phyloP scores from a whole-genome alignment of 2,329 filamentous ascomycete species.

The Colletotrichum sp. region DNA sequence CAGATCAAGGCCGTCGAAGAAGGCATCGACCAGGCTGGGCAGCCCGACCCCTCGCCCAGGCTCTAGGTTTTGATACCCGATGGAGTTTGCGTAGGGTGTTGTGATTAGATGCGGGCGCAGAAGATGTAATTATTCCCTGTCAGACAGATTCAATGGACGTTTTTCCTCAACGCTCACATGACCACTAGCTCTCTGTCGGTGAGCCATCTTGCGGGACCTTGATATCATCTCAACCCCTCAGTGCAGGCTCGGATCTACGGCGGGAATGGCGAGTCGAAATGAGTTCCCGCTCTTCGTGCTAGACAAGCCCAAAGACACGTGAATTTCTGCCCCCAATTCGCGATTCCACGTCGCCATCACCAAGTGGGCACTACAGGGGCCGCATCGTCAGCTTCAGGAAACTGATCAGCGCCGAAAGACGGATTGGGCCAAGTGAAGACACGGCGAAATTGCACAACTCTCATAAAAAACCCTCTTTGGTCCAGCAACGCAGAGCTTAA shows the following conservation, averaged over 20 bases:
- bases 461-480: neutral
- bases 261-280: neutral
- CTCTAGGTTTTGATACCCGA: neutral
- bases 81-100: neutral
- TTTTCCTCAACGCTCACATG: neutral
- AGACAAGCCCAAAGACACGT: neutral
- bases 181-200: neutral
- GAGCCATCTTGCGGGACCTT: neutral
- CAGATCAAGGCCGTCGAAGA: slow-evolving; percentile 24
- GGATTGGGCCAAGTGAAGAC: neutral
- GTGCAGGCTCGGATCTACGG: neutral
- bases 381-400: neutral
- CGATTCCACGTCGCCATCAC: neutral
- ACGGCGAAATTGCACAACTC: neutral
- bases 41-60: neutral
- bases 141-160: neutral
- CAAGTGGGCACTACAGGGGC: neutral
- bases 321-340: neutral
- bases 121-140: neutral
- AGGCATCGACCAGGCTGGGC: neutral
- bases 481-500: neutral
- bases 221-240: neutral
- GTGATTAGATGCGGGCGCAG: neutral
- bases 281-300: neutral
- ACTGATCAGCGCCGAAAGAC: neutral